Evolutionary conservation across 2,329 filamentous ascomycete genomes (phyloP), one percentile per base, ranked within the genome.

Genomic region (Pyrenophora teres): DNA sequence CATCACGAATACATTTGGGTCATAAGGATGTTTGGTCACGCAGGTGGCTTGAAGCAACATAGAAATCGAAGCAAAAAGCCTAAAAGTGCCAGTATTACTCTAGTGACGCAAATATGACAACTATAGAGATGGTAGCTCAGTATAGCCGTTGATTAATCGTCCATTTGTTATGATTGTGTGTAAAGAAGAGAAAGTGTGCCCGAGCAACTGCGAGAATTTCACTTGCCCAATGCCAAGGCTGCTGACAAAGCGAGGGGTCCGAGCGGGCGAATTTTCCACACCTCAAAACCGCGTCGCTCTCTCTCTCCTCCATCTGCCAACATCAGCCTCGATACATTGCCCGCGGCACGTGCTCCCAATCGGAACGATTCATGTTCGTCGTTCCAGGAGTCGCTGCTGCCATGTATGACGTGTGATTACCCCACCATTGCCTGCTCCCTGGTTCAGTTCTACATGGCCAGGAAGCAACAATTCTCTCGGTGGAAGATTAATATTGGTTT

Each of bases 371-470:
- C 48, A 47, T 63, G 54, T 46, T 31, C 45, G 23, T 63, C 55
- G 53, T 63, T 57, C 53, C 50, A 38, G 19, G 44, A 43, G 46
- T 27, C 56, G 49, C 45, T 48, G 42, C 41, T 51, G 50, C 43
- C 8, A 10, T 27, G 40, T 33, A 32, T 40, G 27, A 13, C 33
- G 40, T 54, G 56, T 45, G 50, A 50, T 39, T 49, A 60, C 54
- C 65, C 78, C 78, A 79, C 77, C 76, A 76, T 78, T 79, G 77
- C 76, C 77, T 80, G 77, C 77, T 76, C 72, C 74, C 68, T 72
- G 76, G 73, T 71, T 75, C 70, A 69, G 54, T 58, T 67, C 64
- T 64, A 68, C 62, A 76, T 79, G 76, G 72, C 75, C 75, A 71
- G 67, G 74, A 71, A 76, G 77, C 76, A 74, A 78, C 78, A 75